phyloP scores from a whole-genome alignment of 805 yeast species.

The Vanderwaltozyma verrucispora region DNA sequence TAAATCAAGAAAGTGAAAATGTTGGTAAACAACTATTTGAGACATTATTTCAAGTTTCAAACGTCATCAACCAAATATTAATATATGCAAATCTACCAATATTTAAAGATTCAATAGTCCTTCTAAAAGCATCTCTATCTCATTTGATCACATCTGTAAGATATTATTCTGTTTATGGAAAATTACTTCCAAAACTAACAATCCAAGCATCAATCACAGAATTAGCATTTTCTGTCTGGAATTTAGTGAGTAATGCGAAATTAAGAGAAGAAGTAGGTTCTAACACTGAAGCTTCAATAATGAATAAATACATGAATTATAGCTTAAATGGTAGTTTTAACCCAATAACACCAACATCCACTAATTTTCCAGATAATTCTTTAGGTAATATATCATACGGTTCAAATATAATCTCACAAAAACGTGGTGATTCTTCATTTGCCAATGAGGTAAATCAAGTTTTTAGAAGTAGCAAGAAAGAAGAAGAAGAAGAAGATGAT shows the following conservation, averaged over 20 bases:
- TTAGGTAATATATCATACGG: background rate
- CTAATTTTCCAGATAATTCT: background rate
- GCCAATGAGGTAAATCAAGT: background rate
- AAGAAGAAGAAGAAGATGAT: constrained; percentile 1
- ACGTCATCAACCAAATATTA: constrained; percentile 12
- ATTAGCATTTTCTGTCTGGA: constrained; percentile 54
- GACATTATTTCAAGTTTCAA: constrained; percentile 16
- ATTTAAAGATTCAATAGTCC: constrained; percentile 33
- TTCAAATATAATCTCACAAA: background rate
- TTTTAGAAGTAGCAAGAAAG: background rate
- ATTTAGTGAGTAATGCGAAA: constrained; percentile 30
- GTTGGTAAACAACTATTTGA: constrained; percentile 15
- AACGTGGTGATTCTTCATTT: background rate
- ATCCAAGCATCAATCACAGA: constrained; percentile 71
- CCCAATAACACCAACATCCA: background rate
- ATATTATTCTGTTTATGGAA: constrained; percentile 52
- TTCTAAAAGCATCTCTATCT: constrained; percentile 52
- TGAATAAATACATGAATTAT: background rate
- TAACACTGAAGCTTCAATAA: background rate
- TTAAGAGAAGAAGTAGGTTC: background rate
- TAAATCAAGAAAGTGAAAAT: constrained; percentile 2
- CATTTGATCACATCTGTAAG: constrained; percentile 70
- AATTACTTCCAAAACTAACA: constrained; percentile 53
- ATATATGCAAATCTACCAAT: constrained; percentile 11
- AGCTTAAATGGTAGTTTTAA: background rate